Evolutionary conservation across 495 filamentous ascomycete species (phyloP), one percentile per base, ranked within the genome.

Genomic region (Trichoderma parareesei): DNA sequence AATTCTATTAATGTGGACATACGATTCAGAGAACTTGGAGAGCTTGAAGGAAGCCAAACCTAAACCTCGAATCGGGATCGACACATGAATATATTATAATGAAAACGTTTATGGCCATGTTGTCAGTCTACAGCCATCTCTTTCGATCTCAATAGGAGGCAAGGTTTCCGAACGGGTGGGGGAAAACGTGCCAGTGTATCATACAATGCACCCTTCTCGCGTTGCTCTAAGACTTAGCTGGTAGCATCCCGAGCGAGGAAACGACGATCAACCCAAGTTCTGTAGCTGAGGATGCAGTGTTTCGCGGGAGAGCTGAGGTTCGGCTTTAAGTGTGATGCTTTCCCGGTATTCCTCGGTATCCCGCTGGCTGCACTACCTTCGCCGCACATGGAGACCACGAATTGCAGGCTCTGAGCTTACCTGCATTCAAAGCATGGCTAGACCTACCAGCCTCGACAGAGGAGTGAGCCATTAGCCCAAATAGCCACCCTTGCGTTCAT

Each of bases 151-250:
- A 10, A 33, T n/a, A 55, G 37, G 53, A 57, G 35, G 37, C 53
- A 57, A 57, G 37, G 27, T 57, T 57, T 37, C 7, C 8, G 13
- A 33, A 57, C 8, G 33, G 27, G 53, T 57, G 53, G 53, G 27
- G 53, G 37, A 37, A 57, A 57, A 57, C 53, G 53, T 57, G 53
- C 20, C 27, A 57, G 35, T 20, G 53, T 57, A 35, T 57, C 53
- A 57, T 57, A 57, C 9, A 33, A 57, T 57, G 53, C 33, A 57
- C 53, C 53, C 53, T 57, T 37, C 35, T 37, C 37, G 53, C 53
- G 37, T 57, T 57, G 14, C 53, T 10, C 37, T 57, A 38, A 16
- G 11, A 27, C 14, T 0, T 8, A 57, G 53, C 53, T 57, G 53
- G 18, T 7, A 33, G 20, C 4, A 14, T 4, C 4, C 53, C 33